Evolutionary conservation across 257 asterid genomes (phyloP), one percentile per base, ranked within the genome.

Genomic region (Nicotiana undulata): DNA sequence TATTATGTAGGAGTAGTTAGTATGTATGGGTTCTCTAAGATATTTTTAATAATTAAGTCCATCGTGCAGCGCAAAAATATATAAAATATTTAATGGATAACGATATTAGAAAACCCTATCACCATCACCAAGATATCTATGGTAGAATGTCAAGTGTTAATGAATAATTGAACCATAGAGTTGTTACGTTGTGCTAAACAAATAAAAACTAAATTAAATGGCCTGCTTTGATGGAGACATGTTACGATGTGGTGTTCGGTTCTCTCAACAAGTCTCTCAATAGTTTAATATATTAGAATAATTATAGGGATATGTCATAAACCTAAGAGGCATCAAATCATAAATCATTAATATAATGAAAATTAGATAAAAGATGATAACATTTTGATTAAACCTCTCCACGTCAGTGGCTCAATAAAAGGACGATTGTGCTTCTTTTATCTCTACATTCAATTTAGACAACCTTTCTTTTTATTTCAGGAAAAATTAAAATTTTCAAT

Each of bases 311-410:
- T 82, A 49, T 64, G 63, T 18, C 60, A 11, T 63, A 63, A 63
- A 10, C 70, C 22, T 18, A 37, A 34, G 79, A 18, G 60, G 26
- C 40, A 82, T 77, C 60, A 9, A n/a, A 77, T 82, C 81, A 55
- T 20, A 17, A 11, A 34, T 52, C 4, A 9, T 46, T 52, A 64
- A 9, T 79, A 32, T 22, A 63, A 20, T 1, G 13, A 37, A 4
- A 6, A 18, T 34, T 49, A 29, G 34, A 60, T 53, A 44, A 22
- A 15, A 46, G 12, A 20, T 44, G 15, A 70, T 20, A 20, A 1
- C 13, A 70, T 70, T 70, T 68, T 20, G 3, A 37, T 68, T 40
- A 40, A 40, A 68, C 32, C 9, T 68, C 22, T 68, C 20, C 77
- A 40, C 77, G 58, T 70, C 77, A 44, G 37, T n/a, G 18, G 17